Percentiles rank a stretch among this genome's conserved stretches.
phyloP scores from a whole-genome alignment of 352 stramenopile species.

The Phytophthora macrochlamydospora region DNA sequence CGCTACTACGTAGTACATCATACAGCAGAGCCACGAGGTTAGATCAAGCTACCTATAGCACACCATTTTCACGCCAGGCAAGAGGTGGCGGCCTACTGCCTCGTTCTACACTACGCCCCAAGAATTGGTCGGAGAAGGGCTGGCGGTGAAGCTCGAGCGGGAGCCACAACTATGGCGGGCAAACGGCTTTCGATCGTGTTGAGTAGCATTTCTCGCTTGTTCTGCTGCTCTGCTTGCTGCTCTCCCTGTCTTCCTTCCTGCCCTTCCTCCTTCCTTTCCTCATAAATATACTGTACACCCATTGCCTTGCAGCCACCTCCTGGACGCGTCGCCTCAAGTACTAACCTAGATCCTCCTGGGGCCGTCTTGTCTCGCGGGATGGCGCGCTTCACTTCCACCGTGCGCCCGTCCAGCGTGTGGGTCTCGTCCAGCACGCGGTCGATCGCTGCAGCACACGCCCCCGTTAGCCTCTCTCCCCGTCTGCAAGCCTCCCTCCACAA shows the following conservation, averaged over 20 bases:
- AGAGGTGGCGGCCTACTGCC: conserved; percentile 10
- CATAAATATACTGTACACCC: conserved; percentile 30
- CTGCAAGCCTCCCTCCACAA: conserved; percentile 5
- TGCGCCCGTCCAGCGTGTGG: conserved; percentile 90
- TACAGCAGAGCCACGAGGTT: conserved; percentile 20
- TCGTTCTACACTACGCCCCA: conserved; percentile 28
- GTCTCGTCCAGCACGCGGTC: conserved; percentile 85
- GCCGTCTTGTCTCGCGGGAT: conserved; percentile 87
- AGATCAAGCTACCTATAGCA: conserved; percentile 16
- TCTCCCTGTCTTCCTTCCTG: conserved; percentile 3
- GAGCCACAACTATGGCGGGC: conserved; percentile 26
- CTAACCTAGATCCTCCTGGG: conserved; percentile 66
- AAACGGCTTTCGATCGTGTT: conserved; percentile 46
- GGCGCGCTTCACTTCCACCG: conserved; percentile 93
- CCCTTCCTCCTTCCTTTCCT: conserved; percentile 33
- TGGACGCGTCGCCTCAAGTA: conserved; percentile 26
- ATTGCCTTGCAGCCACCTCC: not conserved
- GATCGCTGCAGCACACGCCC: conserved; percentile 55
- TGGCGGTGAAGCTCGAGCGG: conserved; percentile 32
- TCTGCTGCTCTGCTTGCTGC: conserved; percentile 8
- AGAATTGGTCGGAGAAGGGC: conserved; percentile 36
- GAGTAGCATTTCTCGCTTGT: conserved; percentile 39
- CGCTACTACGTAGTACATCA: conserved; percentile 36
- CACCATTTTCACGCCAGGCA: not conserved
- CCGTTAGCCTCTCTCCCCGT: conserved; percentile 9